These are phyloP conservation scores for Botryotinia narcissicola DNA, from an alignment of 2,329 filamentous ascomycete genomes.

Conservation along the genomic window DNA sequence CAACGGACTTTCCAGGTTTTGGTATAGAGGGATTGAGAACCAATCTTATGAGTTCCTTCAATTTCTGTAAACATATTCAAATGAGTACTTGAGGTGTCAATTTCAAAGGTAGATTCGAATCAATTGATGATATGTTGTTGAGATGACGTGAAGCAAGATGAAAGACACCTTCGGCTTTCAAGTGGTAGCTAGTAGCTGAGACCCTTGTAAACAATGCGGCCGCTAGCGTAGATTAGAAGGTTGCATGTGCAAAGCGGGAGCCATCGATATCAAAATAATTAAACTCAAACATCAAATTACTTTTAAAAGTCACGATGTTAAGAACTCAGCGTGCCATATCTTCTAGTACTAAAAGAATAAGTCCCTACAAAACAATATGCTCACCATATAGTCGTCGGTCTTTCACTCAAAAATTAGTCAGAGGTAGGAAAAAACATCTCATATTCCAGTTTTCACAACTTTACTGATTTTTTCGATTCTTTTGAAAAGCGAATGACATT, in stretches of 20 bases:
- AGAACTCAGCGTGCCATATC: slow-evolving; percentile 2
- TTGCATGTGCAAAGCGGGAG: slow-evolving; percentile 23
- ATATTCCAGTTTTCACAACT: neutral
- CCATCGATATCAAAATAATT: neutral
- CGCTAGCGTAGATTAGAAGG: slow-evolving; percentile 14
- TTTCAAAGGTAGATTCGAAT: neutral
- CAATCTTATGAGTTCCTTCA: slow-evolving; percentile 37
- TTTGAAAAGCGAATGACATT: slow-evolving; percentile 27
- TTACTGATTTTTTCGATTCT: neutral
- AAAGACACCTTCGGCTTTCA: neutral
- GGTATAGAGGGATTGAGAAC: slow-evolving; percentile 36
- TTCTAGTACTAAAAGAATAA: neutral
- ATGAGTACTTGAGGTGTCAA: neutral
- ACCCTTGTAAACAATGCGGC: slow-evolving; percentile 13
- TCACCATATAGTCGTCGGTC: slow-evolving; percentile 3
- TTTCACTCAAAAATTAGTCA: slow-evolving; percentile 11
- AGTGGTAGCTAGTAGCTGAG: neutral
- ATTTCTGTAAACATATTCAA: slow-evolving; percentile 35
- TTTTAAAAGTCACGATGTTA: neutral
- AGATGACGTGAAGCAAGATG: neutral
- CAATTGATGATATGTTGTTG: neutral
- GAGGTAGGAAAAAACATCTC: neutral
- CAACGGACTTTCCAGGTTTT: slow-evolving; percentile 37
- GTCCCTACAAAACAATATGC: neutral
- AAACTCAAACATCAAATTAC: neutral